Evolutionary conservation across 2,329 filamentous ascomycete species (phyloP).

Genomic region (Alternaria longipes): DNA sequence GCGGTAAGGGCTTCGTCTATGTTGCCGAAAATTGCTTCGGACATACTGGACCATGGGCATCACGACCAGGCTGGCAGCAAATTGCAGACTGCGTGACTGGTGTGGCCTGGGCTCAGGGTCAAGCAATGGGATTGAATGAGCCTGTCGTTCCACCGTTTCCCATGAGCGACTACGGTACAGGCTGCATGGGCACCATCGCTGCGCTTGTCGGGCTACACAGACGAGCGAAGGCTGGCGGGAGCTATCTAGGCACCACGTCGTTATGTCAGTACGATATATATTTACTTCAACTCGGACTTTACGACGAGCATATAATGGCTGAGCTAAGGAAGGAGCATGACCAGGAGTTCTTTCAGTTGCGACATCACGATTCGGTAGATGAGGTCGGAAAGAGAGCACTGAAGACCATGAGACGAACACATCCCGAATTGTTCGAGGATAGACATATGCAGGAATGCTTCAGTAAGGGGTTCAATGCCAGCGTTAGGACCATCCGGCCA

Average conservation of each 20-base stretch:
- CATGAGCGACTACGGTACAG: constrained; percentile 72
- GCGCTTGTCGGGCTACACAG: constrained; percentile 71
- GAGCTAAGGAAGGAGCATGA: constrained; percentile 61
- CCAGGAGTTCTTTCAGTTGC: constrained; percentile 64
- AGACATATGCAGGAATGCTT: constrained; percentile 61
- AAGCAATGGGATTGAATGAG: constrained; percentile 68
- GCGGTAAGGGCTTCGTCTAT: constrained; percentile 71
- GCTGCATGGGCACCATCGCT: constrained; percentile 74
- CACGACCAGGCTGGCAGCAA: constrained; percentile 74
- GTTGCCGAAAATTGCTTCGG: constrained; percentile 78
- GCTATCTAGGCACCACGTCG: constrained; percentile 71
- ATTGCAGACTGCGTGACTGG: constrained; percentile 73
- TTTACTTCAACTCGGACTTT: constrained; percentile 68
- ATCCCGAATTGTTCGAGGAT: constrained; percentile 64
- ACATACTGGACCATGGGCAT: constrained; percentile 69
- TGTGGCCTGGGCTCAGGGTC: constrained; percentile 69
- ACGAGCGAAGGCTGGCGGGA: constrained; percentile 70
- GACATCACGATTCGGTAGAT: constrained; percentile 71
- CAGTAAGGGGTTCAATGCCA: constrained; percentile 53
- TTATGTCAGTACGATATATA: constrained; percentile 75
- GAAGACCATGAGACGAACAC: constrained; percentile 62
- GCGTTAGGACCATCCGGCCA: constrained; percentile 60
- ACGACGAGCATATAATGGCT: constrained; percentile 63
- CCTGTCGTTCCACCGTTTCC: constrained; percentile 72
- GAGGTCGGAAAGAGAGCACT: constrained; percentile 69